Evolutionary conservation across 306 rosid species (phyloP).

Genomic region (Fagus sylvatica): DNA sequence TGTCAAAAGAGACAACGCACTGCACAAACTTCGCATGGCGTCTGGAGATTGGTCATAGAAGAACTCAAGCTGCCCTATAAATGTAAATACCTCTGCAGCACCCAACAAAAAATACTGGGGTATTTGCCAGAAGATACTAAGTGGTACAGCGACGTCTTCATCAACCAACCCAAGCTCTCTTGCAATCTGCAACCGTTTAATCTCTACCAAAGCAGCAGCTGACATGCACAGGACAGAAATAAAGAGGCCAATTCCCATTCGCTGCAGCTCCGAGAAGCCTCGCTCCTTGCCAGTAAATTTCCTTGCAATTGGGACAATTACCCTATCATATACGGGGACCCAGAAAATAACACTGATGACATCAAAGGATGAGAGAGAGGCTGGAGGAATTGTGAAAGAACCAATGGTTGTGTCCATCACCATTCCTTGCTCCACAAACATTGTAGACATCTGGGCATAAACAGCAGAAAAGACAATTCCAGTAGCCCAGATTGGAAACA

Average conservation of each 20-base stretch:
- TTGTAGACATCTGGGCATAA: constrained; percentile 92
- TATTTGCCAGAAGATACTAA: constrained; percentile 73
- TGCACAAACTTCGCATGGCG: constrained; percentile 94
- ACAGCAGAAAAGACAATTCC: constrained; percentile 88
- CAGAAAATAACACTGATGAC: constrained; percentile 84
- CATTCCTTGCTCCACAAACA: constrained; percentile 93
- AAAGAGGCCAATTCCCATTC: constrained; percentile 94
- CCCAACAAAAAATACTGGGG: constrained; percentile 93
- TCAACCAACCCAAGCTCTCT: constrained; percentile 60
- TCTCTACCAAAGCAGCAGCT: constrained; percentile 87
- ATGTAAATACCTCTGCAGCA: constrained; percentile 82
- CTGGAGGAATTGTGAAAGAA: constrained; percentile 87
- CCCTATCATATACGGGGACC: constrained; percentile 80
- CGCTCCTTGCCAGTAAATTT: constrained; percentile 75
- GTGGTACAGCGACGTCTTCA: constrained; percentile 62
- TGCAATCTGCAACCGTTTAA: constrained; percentile 66
- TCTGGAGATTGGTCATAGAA: constrained; percentile 97
- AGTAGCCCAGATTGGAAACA: constrained; percentile 95
- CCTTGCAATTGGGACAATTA: constrained; percentile 82
- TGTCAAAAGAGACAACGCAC: constrained; percentile 85
- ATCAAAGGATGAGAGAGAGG: constrained; percentile 82
- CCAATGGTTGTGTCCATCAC: constrained; percentile 78
- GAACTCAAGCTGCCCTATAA: constrained; percentile 90
- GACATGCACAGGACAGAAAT: constrained; percentile 87
- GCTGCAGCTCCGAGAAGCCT: constrained; percentile 90